Percentiles rank a stretch among this genome's conserved stretches.
Conservation (phyloP, 805 yeast genomes). For the Pichia gijzeniarum region DNA sequence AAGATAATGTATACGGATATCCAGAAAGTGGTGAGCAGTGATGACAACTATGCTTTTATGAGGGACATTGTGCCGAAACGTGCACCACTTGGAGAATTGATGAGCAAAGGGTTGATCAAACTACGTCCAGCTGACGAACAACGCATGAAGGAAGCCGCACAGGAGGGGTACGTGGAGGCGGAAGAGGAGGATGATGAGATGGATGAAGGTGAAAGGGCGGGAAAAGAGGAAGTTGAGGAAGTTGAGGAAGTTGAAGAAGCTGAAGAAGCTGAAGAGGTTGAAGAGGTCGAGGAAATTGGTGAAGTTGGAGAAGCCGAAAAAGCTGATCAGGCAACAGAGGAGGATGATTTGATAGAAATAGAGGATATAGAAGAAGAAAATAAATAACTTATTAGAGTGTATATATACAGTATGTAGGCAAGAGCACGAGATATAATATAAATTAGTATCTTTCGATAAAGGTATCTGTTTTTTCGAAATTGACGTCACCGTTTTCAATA, state of each 20-base stretch:
- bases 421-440: neutral
- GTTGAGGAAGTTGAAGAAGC: neutral
- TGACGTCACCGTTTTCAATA: constrained; percentile 62
- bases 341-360: too few relatives aligned
- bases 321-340: too few relatives aligned
- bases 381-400: too few relatives aligned
- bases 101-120: constrained; percentile 36
- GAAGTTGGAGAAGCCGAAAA: too few relatives aligned
- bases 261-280: neutral
- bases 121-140: constrained; percentile 14
- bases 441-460: constrained; percentile 29
- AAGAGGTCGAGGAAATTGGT: too few relatives aligned
- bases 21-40: constrained; percentile 52
- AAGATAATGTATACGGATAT: constrained; percentile 67
- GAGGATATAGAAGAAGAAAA: too few relatives aligned
- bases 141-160: constrained; percentile 2
- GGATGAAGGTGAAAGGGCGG: constrained; percentile 1
- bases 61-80: constrained; percentile 64
- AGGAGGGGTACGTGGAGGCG: neutral
- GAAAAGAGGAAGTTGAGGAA: neutral
- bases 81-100: constrained; percentile 41
- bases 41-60: constrained; percentile 57
- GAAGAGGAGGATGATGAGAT: neutral
- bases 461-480: constrained; percentile 26
- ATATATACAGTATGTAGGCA: neutral